These are phyloP conservation scores for Amaranthus hypochondriacus DNA, from an alignment of 148 eudicot species.

Conservation along the genomic window DNA sequence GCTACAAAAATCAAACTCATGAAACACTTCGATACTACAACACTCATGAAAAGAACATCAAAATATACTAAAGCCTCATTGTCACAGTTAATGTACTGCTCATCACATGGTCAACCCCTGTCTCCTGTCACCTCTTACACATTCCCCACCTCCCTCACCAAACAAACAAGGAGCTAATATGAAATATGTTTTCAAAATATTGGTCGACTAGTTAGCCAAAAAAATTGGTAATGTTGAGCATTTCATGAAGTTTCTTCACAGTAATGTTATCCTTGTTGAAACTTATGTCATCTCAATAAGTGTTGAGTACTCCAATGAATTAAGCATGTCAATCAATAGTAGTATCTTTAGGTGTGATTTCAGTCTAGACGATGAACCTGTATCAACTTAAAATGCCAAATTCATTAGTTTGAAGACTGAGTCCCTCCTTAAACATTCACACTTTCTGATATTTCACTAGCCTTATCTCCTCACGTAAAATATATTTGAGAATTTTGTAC, in stretches of 20 bases:
- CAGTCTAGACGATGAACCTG: slow-evolving; percentile 18
- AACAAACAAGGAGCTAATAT: too few relatives aligned
- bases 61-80: too few relatives aligned
- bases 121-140: not conserved
- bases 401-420: slow-evolving; percentile 22
- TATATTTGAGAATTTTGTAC: too few relatives aligned
- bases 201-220: not conserved
- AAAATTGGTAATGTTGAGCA: not conserved
- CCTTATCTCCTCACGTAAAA: too few relatives aligned
- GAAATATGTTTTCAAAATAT: too few relatives aligned
- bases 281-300: slow-evolving; percentile 13
- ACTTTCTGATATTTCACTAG: too few relatives aligned
- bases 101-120: too few relatives aligned
- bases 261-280: slow-evolving; percentile 5
- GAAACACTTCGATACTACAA: too few relatives aligned
- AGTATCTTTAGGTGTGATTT: slow-evolving; percentile 16
- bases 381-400: slow-evolving; percentile 21
- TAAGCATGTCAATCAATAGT: slow-evolving; percentile 8
- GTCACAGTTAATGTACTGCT: too few relatives aligned
- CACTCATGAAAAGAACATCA: too few relatives aligned
- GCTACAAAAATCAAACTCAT: too few relatives aligned
- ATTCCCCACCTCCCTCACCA: not conserved
- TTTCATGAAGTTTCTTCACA: not conserved
- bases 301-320: slow-evolving; percentile 11
- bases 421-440: not conserved